These are phyloP conservation scores for Ramularia endophylla DNA, from an alignment of 2,329 filamentous ascomycete species.

Conservation along the genomic window DNA sequence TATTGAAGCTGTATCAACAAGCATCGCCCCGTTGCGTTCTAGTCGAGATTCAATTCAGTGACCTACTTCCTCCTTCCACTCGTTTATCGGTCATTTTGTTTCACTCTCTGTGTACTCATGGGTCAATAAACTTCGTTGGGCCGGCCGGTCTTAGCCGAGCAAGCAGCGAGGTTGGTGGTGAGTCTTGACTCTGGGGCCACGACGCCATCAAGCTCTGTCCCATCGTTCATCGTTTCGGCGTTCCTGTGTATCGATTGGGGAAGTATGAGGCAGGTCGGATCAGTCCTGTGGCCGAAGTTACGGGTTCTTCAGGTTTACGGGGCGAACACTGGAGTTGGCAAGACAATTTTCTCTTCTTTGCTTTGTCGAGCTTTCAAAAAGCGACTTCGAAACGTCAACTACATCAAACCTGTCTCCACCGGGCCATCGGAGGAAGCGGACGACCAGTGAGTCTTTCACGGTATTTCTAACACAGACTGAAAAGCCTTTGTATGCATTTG, in stretches of 20 bases:
- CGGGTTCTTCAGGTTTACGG: conserved; percentile 71
- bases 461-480: background rate
- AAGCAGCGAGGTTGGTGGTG: too few relatives aligned
- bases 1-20: background rate
- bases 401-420: conserved; percentile 77
- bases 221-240: too few relatives aligned
- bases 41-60: too few relatives aligned
- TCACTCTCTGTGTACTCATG: too few relatives aligned
- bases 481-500: too few relatives aligned
- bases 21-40: background rate
- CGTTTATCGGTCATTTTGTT: too few relatives aligned
- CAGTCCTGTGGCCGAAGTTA: conserved; percentile 62
- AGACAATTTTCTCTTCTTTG: conserved; percentile 72
- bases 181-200: too few relatives aligned
- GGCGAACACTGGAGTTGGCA: conserved; percentile 78
- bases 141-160: too few relatives aligned
- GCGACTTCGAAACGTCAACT: conserved; percentile 51
- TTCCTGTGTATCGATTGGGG: too few relatives aligned
- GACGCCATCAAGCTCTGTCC: too few relatives aligned
- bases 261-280: conserved; percentile 47
- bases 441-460: conserved; percentile 54
- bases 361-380: conserved; percentile 58
- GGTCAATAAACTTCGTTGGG: too few relatives aligned
- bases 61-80: too few relatives aligned
- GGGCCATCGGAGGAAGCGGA: conserved; percentile 65